Percentiles rank a stretch among this genome's conserved stretches.
These are phyloP conservation scores for Kwoniella bestiolae DNA, from an alignment of 768 basidiomycete species.

Conservation along the genomic window DNA sequence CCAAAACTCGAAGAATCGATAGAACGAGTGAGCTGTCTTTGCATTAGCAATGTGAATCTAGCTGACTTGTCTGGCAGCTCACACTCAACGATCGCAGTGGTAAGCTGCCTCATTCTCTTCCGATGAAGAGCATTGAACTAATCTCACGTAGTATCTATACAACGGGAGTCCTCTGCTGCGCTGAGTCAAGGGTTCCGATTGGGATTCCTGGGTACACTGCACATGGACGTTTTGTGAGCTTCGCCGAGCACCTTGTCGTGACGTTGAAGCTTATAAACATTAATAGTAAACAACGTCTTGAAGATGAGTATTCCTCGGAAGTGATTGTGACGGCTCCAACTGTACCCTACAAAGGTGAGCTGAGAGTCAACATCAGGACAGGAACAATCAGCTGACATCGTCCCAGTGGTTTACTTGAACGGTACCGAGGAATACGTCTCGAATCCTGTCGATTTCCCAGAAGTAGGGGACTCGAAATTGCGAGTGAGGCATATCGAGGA, in stretches of 20 bases:
- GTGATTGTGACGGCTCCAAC: constrained; percentile 95
- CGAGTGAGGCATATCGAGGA: constrained; percentile 79
- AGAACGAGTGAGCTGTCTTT: constrained; percentile 68
- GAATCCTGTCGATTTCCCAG: constrained; percentile 95
- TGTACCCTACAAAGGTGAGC: constrained; percentile 83
- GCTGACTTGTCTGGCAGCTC: constrained; percentile 43
- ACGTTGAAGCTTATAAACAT: constrained; percentile 71
- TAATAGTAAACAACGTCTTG: constrained; percentile 75
- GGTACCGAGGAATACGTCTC: constrained; percentile 70
- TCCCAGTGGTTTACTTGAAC: constrained; percentile 73
- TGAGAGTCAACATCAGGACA: not conserved
- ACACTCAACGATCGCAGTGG: constrained; percentile 56
- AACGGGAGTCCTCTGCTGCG: constrained; percentile 89
- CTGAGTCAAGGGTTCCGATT: constrained; percentile 93
- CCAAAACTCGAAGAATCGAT: constrained; percentile 94
- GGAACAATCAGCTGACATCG: constrained; percentile 13
- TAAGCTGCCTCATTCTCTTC: constrained; percentile 20
- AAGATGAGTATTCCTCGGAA: constrained; percentile 94
- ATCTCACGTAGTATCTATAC: constrained; percentile 84
- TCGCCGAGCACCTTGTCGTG: no score
- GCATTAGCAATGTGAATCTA: no score
- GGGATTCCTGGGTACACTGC: constrained; percentile 92
- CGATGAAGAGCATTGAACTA: constrained; percentile 61
- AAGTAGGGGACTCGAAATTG: constrained; percentile 65
- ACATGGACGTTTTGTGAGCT: constrained; percentile 68